These are phyloP conservation scores for Mucor lusitanicus DNA, from an alignment of 371 early-diverging fungal genomes.

Conservation along the genomic window DNA sequence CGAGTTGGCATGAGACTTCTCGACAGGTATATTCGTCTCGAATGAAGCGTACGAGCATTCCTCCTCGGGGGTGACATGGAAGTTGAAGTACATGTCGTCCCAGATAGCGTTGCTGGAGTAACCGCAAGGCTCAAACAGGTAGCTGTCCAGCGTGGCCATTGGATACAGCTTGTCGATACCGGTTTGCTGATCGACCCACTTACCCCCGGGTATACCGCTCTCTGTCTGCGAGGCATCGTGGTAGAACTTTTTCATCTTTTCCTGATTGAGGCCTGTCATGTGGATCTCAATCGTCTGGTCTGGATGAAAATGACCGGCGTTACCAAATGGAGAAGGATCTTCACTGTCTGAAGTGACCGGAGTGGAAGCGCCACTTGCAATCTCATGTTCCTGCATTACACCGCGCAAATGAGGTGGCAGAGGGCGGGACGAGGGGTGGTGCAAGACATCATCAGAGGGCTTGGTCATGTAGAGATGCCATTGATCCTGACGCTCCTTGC, in stretches of 20 bases:
- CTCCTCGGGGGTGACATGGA: constrained; percentile 98
- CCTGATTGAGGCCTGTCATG: constrained; percentile 86
- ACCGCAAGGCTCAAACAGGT: constrained; percentile 91
- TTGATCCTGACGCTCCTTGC: constrained; percentile 91
- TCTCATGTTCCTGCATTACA: constrained; percentile 21
- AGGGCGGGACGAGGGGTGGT: constrained; percentile 15
- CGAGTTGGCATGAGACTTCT: constrained; percentile 30
- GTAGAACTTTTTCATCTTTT: constrained; percentile 74
- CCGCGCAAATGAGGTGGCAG: constrained; percentile 18
- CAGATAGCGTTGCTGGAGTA: constrained; percentile 91
- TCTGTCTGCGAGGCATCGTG: constrained; percentile 46
- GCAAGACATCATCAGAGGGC: constrained; percentile 59
- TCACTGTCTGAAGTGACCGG: constrained; percentile 30
- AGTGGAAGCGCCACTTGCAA: constrained; percentile 37
- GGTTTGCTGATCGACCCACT: constrained; percentile 67
- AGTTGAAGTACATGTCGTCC: constrained; percentile 84
- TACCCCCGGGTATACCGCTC: constrained; percentile 60
- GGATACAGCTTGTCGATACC: constrained; percentile 83
- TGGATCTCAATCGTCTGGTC: constrained; percentile 94
- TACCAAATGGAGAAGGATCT: constrained; percentile 49
- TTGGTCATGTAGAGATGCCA: constrained; percentile 92
- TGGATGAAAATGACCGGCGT: constrained; percentile 39
- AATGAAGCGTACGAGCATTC: constrained; percentile 96
- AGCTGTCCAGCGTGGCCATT: constrained; percentile 74
- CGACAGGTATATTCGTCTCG: constrained; percentile 86